Base-by-base conservation (phyloP, 2,329 filamentous ascomycete genomes). In the Aspergillus sp. region DNA sequence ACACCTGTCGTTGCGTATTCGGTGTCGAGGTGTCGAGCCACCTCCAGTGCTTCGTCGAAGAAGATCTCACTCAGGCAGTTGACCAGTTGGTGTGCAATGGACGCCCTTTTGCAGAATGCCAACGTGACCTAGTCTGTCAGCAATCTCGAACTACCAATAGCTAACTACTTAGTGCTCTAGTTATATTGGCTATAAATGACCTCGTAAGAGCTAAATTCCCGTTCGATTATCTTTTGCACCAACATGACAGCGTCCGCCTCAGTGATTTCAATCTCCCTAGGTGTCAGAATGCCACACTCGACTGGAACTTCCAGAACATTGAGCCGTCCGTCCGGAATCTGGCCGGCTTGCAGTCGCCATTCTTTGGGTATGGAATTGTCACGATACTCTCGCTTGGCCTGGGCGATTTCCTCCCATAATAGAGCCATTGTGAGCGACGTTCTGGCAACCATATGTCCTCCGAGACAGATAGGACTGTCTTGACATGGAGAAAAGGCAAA, bases 61-160 rank as follows among this genome's bases (percentile, higher is more conserved):
- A 85, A 74, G 22, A 79, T 76, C 56, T 85, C 81, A 1, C 78
- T 82, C 4, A 86, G 67, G 61, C 82, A 85, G 55, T 84, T 85
- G 38, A 79, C 83, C 79, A 24, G 22, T 24, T 24, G 22, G 4
- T 24, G 22, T 24, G 22, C 22, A 24, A 24, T 24, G 22, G 22
- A 24, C 22, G 22, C 22, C 22, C 22, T 3, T 24, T 24, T 24
- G 22, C 22, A 24, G 22, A 24, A 24, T 24, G 22, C 22, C 22
- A 24, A 7, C 82, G n/a, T 36, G 33, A 36, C 33, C n/a, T 36
- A 13, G 11, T 10, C 33, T 14, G 33, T 36, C 33, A 13, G 11
- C 22, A 24, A 24, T 24, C 3, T 24, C 3, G 22, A 24, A 7
- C 22, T 24, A 3, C 4, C 22, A 7, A 24, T 24, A n/a, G 22